Evolutionary conservation across 345 rosid genomes (phyloP), one percentile per base, ranked within the genome.

Genomic region (Salix brachista): DNA sequence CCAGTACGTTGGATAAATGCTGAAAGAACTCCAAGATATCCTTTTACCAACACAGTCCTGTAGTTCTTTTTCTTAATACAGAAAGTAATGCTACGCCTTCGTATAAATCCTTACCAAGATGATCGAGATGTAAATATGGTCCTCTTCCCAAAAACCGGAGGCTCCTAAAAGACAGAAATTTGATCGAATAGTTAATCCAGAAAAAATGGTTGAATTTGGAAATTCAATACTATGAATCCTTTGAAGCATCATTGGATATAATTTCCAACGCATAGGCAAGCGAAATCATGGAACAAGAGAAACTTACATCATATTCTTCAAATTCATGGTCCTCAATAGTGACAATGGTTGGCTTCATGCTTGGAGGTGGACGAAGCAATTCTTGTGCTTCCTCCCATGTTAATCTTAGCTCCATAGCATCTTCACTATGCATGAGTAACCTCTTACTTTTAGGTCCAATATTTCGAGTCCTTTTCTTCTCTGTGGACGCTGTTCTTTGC

Each of bases 381-480:
- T 90, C 95, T 74, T 94, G 95, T 75, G 98, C 89, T 90, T 94
- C 97, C 74, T 92, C 92, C 97, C 97, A 94, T 39, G 94, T 94
- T 65, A 92, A 80, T 81, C 90, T 87, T 67, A 92, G 85, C 86
- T 89, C 97, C 87, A 87, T 74, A 65, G 89, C 87, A 56, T 92
- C 98, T 77, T 88, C 93, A 77, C 86, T 83, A 73, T 87, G 88
- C 87, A 87, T 85, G 68, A 86, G 88, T 69, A 91, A 58, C 84
- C 98, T 89, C 89, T 91, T 89, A 67, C 81, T 87, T 85, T 91
- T 92, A 41, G 90, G 83, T 78, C 98, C 96, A 74, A 91, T 91
- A 77, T 91, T 92, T 52, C 89, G 86, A 52, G 91, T 78, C 82
- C 85, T 89, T 85, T 90, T 94, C 88, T 90, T 91, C 69, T 86